Evolutionary conservation across 148 eudicot genomes (phyloP), one percentile per base, ranked within the genome.

Genomic region (Rhododendron henanense): DNA sequence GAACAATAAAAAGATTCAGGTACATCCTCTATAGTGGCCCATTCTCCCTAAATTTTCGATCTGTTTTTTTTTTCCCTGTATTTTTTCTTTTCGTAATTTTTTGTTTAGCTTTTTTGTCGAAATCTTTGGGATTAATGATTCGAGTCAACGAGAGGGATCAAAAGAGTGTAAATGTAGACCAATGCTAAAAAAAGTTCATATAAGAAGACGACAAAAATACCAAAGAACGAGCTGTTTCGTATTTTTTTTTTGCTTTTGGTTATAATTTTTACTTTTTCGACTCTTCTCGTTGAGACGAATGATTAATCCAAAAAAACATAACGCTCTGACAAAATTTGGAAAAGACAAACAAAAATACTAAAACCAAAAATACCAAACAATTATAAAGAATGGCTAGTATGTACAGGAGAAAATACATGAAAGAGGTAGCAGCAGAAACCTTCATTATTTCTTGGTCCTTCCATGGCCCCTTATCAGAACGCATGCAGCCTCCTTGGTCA

Each of bases 381-480:
- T 5, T 19, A 59, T 59, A 10, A 6, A 59, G 10, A 59, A 59
- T 19, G 65, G 8, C 63, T 21, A 1, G 61, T 83, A 23, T 45
- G 28, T 31, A 44, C 8, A 16, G 79, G 16, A 33, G 63, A 48
- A 85, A 71, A 67, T 0, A 16, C 61, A 85, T 79, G 44, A 79
- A 47, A 41, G 18, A 31, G 69, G 28, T 44, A 87, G 53, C 69
- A 74, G 25, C 69, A 74, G 25, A 57, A 69, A 95, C 99, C 97
- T 94, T 95, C 90, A 93, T 85, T 55, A 94, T 96, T 79, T 93
- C 98, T 57, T 93, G 91, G 82, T 95, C 95, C 81, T 89, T 92
- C 99, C 99, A 96, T 75, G 99, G 99, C 19, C 99, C 99, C 89
- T 94, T 96, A 73, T 96, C 99, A 78, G 99, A 95, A 73, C 78